Evolutionary conservation across 768 basidiomycete genomes (phyloP), one percentile per base, ranked within the genome.

Genomic region (Xanthoconium purpureum): DNA sequence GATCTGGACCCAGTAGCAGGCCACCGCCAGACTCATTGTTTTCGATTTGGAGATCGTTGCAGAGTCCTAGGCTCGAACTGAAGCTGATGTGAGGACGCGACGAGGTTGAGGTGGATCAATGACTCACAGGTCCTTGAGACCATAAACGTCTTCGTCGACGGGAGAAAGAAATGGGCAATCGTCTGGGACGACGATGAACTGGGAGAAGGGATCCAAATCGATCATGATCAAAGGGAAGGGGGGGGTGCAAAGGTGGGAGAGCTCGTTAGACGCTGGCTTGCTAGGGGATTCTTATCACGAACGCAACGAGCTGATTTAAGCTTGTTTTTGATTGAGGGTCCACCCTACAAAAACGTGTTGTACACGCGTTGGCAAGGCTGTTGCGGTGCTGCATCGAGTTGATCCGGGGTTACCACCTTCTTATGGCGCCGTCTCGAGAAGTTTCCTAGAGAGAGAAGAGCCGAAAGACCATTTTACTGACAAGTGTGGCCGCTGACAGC

Each of bases 281-380:
- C 47, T 49, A 54, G 44, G 58, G 48, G 29, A 51, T 70, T 72
- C 71, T 71, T 71, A 71, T 71, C 70, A 39, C 49, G 52, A 46
- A 62, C 53, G 6, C 54, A 62, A 50, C 43, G 35, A 52, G 39
- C 43, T 66, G 56, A 66, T 61, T 24, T 67, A 61, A 63, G 58
- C 39, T 33, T 71, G 61, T 71, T 71, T 51, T 70, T 56, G 50
- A 59, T 67, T 70, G 70, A 51, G 71, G 71, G 70, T 73, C 69
- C 70, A 69, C 67, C 66, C 66, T 67, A 71, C 13, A 63, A 69
- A 69, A 71, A 73, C 70, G 70, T 71, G 70, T 72, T 64, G 46
- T 54, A 60, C 70, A 71, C 66, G 70, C 67, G 70, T 53, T 58
- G 60, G 40, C 56, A 59, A 65, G 71, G 71, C 69, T 71, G 70